These are phyloP conservation scores for Primulina eburnea DNA, from an alignment of 257 asterid genomes.

Conservation along the genomic window DNA sequence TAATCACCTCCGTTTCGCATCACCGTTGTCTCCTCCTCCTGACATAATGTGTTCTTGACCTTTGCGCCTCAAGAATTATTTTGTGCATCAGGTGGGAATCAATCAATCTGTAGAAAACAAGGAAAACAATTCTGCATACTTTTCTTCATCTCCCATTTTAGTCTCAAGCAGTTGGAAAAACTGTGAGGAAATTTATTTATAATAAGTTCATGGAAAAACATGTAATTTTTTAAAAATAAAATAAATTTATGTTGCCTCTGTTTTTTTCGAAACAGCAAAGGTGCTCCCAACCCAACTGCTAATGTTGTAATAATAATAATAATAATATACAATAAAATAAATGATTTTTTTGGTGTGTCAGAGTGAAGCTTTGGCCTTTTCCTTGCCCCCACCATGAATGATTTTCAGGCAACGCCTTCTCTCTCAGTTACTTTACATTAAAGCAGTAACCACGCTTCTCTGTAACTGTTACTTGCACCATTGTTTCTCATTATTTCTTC, in stretches of 20 bases:
- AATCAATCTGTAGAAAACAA: background rate
- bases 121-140: background rate
- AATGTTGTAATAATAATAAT: no score
- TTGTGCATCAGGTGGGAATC: background rate
- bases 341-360: slow-evolving; percentile 13
- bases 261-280: slow-evolving; percentile 10
- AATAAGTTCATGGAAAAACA: background rate
- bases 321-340: background rate
- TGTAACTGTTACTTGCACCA: background rate
- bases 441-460: slow-evolving; percentile 13
- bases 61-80: background rate
- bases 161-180: background rate
- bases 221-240: background rate
- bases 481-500: no score
- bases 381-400: slow-evolving; percentile 34
- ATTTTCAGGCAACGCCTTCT: slow-evolving; percentile 9
- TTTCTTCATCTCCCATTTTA: background rate
- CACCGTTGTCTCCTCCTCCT: slow-evolving; percentile 35
- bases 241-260: background rate
- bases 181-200: slow-evolving; percentile 17
- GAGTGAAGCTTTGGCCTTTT: slow-evolving; percentile 29
- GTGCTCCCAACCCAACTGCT: background rate
- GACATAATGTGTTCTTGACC: slow-evolving; percentile 25
- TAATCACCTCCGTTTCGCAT: slow-evolving; percentile 28
- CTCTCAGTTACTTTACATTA: slow-evolving; percentile 21